These are phyloP conservation scores for Metschnikowia lachancei DNA, from an alignment of 805 yeast species.

Conservation along the genomic window DNA sequence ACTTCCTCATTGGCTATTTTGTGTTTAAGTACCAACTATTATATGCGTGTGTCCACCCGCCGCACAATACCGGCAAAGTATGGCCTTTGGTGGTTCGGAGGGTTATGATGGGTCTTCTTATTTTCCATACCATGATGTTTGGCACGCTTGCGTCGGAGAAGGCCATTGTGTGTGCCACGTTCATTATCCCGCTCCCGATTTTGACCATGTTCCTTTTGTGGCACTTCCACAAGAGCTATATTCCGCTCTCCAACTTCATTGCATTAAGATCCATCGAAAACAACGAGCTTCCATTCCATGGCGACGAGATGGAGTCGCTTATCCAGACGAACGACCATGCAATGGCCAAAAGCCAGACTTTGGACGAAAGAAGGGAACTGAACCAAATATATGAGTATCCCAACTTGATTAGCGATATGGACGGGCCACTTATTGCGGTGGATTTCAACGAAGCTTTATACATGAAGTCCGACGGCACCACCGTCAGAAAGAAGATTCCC, in stretches of 20 bases:
- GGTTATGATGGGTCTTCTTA: conserved; percentile 70
- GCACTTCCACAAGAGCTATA: conserved; percentile 77
- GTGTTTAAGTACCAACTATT: conserved; percentile 89
- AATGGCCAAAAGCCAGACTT: conserved; percentile 44
- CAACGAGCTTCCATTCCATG: conserved; percentile 30
- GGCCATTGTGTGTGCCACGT: conserved; percentile 71
- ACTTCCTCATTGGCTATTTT: conserved; percentile 80
- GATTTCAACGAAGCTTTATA: conserved; percentile 46
- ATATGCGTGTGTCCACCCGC: conserved; percentile 90
- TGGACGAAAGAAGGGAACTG: conserved; percentile 75
- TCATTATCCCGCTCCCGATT: conserved; percentile 73
- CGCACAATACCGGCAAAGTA: conserved; percentile 93
- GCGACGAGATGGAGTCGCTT: conserved; percentile 23
- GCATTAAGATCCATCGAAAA: conserved; percentile 78
- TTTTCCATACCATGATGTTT: conserved; percentile 90
- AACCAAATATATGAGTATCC: conserved; percentile 78
- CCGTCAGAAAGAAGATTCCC: conserved; percentile 24
- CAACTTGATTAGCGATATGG: conserved; percentile 61
- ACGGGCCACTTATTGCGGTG: conserved; percentile 81
- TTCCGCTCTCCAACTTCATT: conserved; percentile 79
- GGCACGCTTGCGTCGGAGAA: conserved; percentile 82
- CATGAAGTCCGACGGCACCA: conserved; percentile 30
- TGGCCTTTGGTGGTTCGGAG: conserved; percentile 91
- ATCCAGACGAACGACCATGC: neutral
- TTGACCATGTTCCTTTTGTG: conserved; percentile 63